These are phyloP conservation scores for Thielaviopsis ethacetica DNA, from an alignment of 2,329 filamentous ascomycete genomes.

Conservation along the genomic window DNA sequence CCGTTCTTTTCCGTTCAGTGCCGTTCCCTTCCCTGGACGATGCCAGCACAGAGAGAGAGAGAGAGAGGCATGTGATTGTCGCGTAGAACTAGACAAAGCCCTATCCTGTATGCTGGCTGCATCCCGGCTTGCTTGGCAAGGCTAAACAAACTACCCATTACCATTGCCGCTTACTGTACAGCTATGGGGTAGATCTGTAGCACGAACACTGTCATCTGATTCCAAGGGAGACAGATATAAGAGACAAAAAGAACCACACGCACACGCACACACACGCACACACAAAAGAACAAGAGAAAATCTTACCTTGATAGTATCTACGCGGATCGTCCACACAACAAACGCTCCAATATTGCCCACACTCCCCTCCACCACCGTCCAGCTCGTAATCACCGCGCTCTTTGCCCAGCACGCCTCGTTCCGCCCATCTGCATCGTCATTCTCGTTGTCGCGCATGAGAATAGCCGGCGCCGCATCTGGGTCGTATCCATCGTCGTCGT, in stretches of 20 bases:
- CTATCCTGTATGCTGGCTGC: too few species aligned
- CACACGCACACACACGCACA: too few species aligned
- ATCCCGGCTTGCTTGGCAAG: too few species aligned
- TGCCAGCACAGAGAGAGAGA: too few species aligned
- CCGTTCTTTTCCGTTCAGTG: too few species aligned
- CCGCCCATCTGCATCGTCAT: slow-evolving; percentile 30
- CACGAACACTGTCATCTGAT: not conserved
- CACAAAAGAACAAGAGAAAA: not conserved
- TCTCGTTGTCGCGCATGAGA: slow-evolving; percentile 46
- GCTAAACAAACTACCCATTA: not conserved
- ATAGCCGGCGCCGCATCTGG: slow-evolving; percentile 30
- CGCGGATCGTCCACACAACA: slow-evolving; percentile 82
- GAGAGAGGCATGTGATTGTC: too few species aligned
- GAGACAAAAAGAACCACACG: not conserved
- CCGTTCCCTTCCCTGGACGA: too few species aligned
- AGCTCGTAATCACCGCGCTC: slow-evolving; percentile 42
- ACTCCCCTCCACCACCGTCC: slow-evolving; percentile 40
- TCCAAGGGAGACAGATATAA: not conserved
- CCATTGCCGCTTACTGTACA: too few species aligned
- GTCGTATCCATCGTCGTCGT: not conserved
- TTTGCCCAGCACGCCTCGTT: slow-evolving; percentile 48
- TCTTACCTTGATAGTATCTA: slow-evolving; percentile 70
- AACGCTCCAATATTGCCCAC: slow-evolving; percentile 61
- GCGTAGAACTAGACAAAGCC: too few species aligned
- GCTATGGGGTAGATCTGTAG: too few species aligned